Conservation (phyloP, 176 grass and related monocot species). For the Oryza meyeriana region DNA sequence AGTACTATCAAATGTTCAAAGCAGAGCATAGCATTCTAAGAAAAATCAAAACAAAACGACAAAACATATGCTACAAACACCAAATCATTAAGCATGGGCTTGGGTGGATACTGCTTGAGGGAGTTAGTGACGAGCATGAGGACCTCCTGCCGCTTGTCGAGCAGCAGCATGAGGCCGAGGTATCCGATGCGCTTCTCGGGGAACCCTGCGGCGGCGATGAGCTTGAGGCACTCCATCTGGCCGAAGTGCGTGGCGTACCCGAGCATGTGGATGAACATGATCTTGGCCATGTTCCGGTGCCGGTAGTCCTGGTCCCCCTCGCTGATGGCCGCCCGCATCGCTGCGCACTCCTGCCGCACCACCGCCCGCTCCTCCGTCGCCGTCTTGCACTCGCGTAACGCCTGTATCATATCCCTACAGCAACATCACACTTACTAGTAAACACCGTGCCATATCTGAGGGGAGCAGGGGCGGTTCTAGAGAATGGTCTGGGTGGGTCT, state of each 20-base stretch:
- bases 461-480: too few relatives aligned
- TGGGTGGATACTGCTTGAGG: constrained; percentile 94
- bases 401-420: constrained; percentile 93
- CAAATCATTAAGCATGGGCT: background rate
- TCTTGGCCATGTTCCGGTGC: constrained; percentile 94
- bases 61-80: constrained; percentile 6
- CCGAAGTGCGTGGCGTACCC: constrained; percentile 99
- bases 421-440: background rate
- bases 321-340: constrained; percentile 95
- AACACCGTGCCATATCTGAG: constrained; percentile 25
- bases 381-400: constrained; percentile 96
- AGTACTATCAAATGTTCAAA: constrained; percentile 34
- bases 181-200: constrained; percentile 99
- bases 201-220: constrained; percentile 93
- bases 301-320: constrained; percentile 90
- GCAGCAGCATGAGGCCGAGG: constrained; percentile 89
- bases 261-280: constrained; percentile 99
- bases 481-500: too few relatives aligned
- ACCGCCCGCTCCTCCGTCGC: constrained; percentile 97
- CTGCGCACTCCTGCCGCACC: constrained; percentile 96
- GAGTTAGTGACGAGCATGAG: constrained; percentile 99
- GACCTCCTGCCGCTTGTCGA: constrained; percentile 99
- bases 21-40: background rate
- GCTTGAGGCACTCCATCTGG: constrained; percentile 99
- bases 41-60: background rate